Base-by-base conservation (phyloP, 2,329 filamentous ascomycete genomes). In the Colletotrichum incanum region DNA sequence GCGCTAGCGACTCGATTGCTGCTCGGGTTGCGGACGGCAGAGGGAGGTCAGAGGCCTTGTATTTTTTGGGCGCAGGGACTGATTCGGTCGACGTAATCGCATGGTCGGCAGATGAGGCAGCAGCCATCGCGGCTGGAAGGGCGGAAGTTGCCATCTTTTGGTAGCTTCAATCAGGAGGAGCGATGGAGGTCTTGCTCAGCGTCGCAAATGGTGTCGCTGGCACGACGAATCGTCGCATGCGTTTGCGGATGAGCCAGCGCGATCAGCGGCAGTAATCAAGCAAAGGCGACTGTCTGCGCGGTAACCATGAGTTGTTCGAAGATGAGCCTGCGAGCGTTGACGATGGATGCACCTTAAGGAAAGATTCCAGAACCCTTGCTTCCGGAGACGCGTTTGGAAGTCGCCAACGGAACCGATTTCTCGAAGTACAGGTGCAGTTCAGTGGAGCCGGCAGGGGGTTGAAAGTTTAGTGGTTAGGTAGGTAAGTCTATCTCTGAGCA, bases 21-120 rank as follows among this genome's bases (percentile, higher is more conserved):
- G 89, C 88, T 74, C 93, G 88, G 64, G 94, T 93, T n/a, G 90
- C 88, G 3, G 92, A 92, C 6, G 93, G 89, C 26, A 95, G 83
- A 1, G 93, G 93, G 23, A 96, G 86, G 76, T 96, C 93, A 0
- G 92, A 92, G 3, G 93, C 89, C 80, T 94, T 94, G 79, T 92
- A 90, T 77, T 90, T 93, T 76, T 82, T 73, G 39, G 73, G 60
- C 2, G 54, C 56, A 5, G 73, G 70, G 45, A 47, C 14, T 3
- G 58, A 34, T 39, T 65, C 66, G 54, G 52, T 41, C 4, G 59
- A 12, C 11, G 49, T 26, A 23, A 37, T 39, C n/a, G 65, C 39
- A 18, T 59, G n/a, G 14, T 72, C 54, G 6, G 41, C 28, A 11
- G 60, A 65, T 5, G 66, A 28, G 39, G 66, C 61, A 61, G 59